phyloP scores from a whole-genome alignment of 1,139 yeast genomes.

The Suhomyces terraborum region DNA sequence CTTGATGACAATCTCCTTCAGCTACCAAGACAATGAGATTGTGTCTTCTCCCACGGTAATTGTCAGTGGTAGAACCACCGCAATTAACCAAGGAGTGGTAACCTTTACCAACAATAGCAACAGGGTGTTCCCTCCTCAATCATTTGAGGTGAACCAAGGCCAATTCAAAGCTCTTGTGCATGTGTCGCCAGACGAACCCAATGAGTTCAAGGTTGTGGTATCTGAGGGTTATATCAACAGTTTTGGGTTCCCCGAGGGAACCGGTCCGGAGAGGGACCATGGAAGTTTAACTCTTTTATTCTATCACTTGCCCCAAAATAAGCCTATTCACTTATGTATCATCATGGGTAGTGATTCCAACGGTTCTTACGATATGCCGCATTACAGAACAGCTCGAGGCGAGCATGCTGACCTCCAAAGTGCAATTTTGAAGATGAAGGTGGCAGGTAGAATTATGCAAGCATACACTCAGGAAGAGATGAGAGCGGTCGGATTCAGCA shows the following conservation, averaged over 20 bases:
- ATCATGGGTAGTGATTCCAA: conserved; percentile 79
- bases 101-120: conserved; percentile 43
- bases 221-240: conserved; percentile 27
- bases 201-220: conserved; percentile 39
- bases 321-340: conserved; percentile 80
- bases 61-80: conserved; percentile 34
- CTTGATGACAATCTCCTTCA: conserved; percentile 25
- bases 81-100: conserved; percentile 28
- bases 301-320: conserved; percentile 63
- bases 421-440: conserved; percentile 76
- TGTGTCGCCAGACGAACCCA: conserved; percentile 61
- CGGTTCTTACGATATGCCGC: conserved; percentile 72
- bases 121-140: conserved; percentile 65
- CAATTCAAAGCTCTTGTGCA: conserved; percentile 76
- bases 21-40: conserved; percentile 38
- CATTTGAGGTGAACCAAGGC: conserved; percentile 68
- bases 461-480: conserved; percentile 93
- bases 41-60: conserved; percentile 47
- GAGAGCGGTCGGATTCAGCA: conserved; percentile 76
- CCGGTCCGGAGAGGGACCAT: conserved; percentile 28
- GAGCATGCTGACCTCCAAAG: conserved; percentile 72
- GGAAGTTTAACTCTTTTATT: conserved; percentile 45
- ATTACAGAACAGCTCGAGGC: conserved; percentile 47
- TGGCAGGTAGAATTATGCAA: conserved; percentile 89
- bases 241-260: conserved; percentile 33